These are phyloP conservation scores for Salix udensis DNA, from an alignment of 345 rosid genomes.

Conservation along the genomic window DNA sequence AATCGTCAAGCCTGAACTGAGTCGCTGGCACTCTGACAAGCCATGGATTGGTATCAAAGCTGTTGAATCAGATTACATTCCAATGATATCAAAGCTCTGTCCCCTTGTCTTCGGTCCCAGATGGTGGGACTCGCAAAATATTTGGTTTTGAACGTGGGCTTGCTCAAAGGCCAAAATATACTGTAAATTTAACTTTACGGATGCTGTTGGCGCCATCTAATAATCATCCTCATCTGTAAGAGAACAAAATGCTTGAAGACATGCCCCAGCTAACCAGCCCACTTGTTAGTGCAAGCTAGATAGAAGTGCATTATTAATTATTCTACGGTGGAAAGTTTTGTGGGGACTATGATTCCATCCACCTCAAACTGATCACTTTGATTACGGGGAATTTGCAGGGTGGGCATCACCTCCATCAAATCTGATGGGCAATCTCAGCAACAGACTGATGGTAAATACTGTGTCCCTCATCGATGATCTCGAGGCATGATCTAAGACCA, in stretches of 20 bases:
- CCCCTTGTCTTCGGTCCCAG: constrained; percentile 17
- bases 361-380: constrained; percentile 31
- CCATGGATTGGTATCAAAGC: constrained; percentile 11
- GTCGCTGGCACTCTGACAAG: constrained; percentile 20
- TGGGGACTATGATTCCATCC: constrained; percentile 48
- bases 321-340: constrained; percentile 40
- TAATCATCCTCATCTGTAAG: constrained; percentile 19
- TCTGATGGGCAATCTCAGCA: neutral
- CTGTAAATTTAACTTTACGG: constrained; percentile 28
- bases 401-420: neutral
- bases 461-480: neutral
- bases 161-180: constrained; percentile 26
- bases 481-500: neutral
- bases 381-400: neutral
- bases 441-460: too few relatives aligned
- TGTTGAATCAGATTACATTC: constrained; percentile 17
- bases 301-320: constrained; percentile 36
- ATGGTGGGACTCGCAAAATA: constrained; percentile 28
- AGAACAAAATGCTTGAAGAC: constrained; percentile 30
- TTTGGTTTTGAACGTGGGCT: constrained; percentile 8
- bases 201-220: constrained; percentile 31
- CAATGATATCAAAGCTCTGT: constrained; percentile 4
- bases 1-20: neutral
- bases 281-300: constrained; percentile 35
- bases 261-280: constrained; percentile 16